Percentiles rank a stretch among this genome's conserved stretches.
phyloP scores from a whole-genome alignment of 2,329 filamentous ascomycete species.

The Alternaria alternata region DNA sequence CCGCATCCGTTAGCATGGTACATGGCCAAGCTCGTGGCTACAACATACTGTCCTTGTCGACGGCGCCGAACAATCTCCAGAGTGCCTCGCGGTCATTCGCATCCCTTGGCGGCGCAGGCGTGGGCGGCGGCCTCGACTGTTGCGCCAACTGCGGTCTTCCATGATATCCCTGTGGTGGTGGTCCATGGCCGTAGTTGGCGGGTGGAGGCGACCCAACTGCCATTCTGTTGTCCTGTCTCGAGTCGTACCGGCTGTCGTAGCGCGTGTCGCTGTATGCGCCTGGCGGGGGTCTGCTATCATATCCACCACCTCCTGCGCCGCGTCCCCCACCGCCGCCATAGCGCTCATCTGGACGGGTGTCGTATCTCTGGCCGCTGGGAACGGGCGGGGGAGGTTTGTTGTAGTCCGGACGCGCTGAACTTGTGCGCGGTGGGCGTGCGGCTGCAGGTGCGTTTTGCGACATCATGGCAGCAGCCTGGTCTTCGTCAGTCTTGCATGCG shows the following conservation, averaged over 20 bases:
- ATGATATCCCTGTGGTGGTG: constrained; percentile 69
- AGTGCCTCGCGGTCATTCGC: constrained; percentile 74
- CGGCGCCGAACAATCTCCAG: constrained; percentile 85
- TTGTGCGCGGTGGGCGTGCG: constrained; percentile 46
- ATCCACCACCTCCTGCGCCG: constrained; percentile 29
- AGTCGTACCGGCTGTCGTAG: constrained; percentile 42
- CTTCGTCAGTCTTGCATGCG: constrained; percentile 10
- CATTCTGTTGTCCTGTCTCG: constrained; percentile 34
- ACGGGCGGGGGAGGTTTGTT: constrained; percentile 55
- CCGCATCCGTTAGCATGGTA: constrained; percentile 12
- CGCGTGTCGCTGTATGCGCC: constrained; percentile 51
- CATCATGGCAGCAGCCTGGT: constrained; percentile 55
- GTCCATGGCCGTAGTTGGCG: constrained; percentile 62
- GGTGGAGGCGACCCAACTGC: constrained; percentile 58
- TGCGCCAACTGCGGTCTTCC: constrained; percentile 66
- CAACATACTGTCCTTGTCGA: constrained; percentile 79
- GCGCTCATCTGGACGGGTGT: constrained; percentile 50
- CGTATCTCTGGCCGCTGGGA: constrained; percentile 35
- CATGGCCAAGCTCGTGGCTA: too few relatives aligned
- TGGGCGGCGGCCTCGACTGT: constrained; percentile 53
- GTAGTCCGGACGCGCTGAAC: constrained; percentile 50
- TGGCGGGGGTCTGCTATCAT: constrained; percentile 47
- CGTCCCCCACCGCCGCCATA: constrained; percentile 40
- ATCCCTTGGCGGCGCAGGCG: constrained; percentile 62
- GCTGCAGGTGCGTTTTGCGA: constrained; percentile 26